Base-by-base conservation (phyloP, 495 filamentous ascomycete species). In the Talaromyces ruber region DNA sequence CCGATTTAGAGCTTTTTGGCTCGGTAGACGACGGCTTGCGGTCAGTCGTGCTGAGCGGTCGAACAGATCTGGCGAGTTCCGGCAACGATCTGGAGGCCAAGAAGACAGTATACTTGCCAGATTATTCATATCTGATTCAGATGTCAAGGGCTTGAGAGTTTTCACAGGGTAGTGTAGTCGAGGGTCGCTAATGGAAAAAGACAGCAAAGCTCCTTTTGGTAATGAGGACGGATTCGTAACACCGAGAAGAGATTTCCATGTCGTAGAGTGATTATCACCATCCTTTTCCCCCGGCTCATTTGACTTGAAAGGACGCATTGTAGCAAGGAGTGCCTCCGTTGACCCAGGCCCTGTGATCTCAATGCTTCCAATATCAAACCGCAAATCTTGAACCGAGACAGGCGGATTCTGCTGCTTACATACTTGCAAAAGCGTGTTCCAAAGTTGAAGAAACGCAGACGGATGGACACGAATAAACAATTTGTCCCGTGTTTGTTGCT, bases 351-450 rank as follows among this genome's bases (percentile, higher is more conserved):
- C 94, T 0, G 83, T 87, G 59, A 97, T 76, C 64, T 96, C 89
- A 57, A 98, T 93, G 69, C 92, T 97, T 51, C 94, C 94, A 71
- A 98, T 88, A 66, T 98, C 93, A 67, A 91, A 98, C 2, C 94
- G 84, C 14, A 98, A 71, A 68, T 98, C 94, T 69, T 97, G 91
- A n/a, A 96, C 69, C 60, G 84, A 85, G 22, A 93, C 84, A 9
- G 77, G 78, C 4, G 91, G 90, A 30, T 82, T 85, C 68, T 92
- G 88, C 53, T 81, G 77, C 67, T 91, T 93, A 11, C 84, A 81
- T 7, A 88, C 68, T 34, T 78, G 81, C 43, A 93, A 68, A n/a
- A 97, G 65, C 65, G 90, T 84, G 24, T 88, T 84, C 86, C 94
- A 98, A 0, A 89, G 65, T 66, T 96, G 89, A 18, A 89, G 73